Percentiles rank a stretch among this genome's conserved stretches.
Conservation (phyloP, 768 basidiomycete species). For the Paxillus rubicundulus region DNA sequence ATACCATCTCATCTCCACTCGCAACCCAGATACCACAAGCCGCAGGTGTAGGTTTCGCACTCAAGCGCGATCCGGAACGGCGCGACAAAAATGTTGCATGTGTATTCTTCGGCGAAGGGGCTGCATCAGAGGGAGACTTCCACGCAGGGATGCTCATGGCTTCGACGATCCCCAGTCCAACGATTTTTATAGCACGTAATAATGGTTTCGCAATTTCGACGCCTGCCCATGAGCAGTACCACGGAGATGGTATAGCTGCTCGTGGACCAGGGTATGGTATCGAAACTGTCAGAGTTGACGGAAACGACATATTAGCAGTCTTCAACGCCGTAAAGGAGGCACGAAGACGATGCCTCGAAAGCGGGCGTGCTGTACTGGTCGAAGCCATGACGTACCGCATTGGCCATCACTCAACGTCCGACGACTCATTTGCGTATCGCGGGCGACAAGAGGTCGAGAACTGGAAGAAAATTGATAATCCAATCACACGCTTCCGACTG, state of each 20-base stretch:
- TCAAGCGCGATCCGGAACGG: conserved; percentile 72
- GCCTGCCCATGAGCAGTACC: conserved; percentile 83
- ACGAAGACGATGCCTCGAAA: conserved; percentile 65
- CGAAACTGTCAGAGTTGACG: conserved; percentile 89
- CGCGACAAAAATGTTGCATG: conserved; percentile 74
- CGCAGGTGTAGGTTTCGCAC: conserved; percentile 87
- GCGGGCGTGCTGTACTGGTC: conserved; percentile 77
- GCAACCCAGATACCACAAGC: conserved; percentile 96
- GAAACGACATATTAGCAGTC: conserved; percentile 89
- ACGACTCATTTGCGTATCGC: conserved; percentile 94
- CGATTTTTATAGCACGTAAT: conserved; percentile 71
- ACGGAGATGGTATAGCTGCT: conserved; percentile 90
- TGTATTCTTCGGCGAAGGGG: conserved; percentile 92
- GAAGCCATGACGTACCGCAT: conserved; percentile 94
- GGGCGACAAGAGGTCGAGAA: conserved; percentile 88
- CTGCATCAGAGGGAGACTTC: conserved; percentile 93
- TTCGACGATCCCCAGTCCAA: conserved; percentile 72
- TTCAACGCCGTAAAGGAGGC: conserved; percentile 71
- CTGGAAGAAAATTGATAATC: conserved; percentile 88
- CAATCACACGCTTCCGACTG: conserved; percentile 77
- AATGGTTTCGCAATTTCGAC: conserved; percentile 97
- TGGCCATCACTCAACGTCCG: conserved; percentile 94
- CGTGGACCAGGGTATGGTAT: conserved; percentile 90
- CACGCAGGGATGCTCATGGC: conserved; percentile 86
- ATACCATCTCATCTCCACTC: conserved; percentile 90